Base-by-base conservation (phyloP, 2,329 filamentous ascomycete species). In the Ophiognomonia clavigignenti-juglandacearum region DNA sequence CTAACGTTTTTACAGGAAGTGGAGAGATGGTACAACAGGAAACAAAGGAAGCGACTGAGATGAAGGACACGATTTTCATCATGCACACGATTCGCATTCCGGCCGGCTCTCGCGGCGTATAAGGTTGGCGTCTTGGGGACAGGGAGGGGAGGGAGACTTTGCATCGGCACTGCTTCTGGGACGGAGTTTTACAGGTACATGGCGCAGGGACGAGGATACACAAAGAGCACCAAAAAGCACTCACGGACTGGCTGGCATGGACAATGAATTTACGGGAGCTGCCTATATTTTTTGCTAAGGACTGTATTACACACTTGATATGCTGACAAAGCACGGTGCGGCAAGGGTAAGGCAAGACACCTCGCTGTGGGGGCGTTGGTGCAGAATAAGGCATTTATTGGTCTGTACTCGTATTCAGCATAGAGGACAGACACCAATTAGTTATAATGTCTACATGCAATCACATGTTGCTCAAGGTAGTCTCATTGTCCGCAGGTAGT, bases 1-100 rank as follows among this genome's bases (percentile, higher is more conserved):
- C 45, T 51, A 19, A 51, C 22, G 24, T 14, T 2, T 13, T 11
- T 26, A 20, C 19, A 51, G 49, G 49, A 51, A 41, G 45, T 51
- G 7, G 49, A 48, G 19, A 51, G 49, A 29, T 51, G 49, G 45
- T 51, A 48, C 44, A 22, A 22, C 27, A 51, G 38, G 35, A 51
- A 51, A 35, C 47, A 48, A 18, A 51, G 45, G 38, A 51, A 51
- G 35, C 24, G 49, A 18, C 19, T 38, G 36, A 47, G 26, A 10
- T 27, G 16, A 9, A 29, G 13, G 11, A 22, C 13, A 32, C n/a
- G 16, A n/a, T 32, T 16, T 16, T 27, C n/a, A 18, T 7, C 6
- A 6, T 22, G 26, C 24, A 43, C 20, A 16, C 14, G 22, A 22
- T 7, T 38, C 24, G 13, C 9, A 22, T 38, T 19, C 16, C 6